Conservation (phyloP, 352 stramenopile genomes). For the Pythium utonaiense region DNA sequence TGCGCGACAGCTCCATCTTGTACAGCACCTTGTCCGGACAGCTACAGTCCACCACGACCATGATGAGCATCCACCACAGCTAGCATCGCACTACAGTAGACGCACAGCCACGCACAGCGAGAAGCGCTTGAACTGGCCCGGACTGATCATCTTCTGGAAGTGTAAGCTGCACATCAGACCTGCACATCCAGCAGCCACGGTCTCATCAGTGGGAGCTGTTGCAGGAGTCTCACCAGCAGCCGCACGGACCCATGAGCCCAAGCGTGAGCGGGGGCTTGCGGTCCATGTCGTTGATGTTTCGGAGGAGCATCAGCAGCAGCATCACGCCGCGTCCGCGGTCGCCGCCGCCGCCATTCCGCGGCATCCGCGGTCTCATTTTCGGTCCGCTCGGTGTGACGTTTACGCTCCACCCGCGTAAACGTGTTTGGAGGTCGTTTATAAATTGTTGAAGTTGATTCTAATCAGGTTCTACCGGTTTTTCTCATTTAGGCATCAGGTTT, state of each 20-base stretch:
- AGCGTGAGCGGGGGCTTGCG: conserved; percentile 46
- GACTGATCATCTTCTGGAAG: conserved; percentile 41
- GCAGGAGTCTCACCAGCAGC: no score
- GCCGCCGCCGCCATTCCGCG: conserved; percentile 3
- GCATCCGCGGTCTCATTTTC: neutral
- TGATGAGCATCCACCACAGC: no score
- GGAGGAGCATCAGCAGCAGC: conserved; percentile 31
- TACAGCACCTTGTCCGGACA: conserved; percentile 60
- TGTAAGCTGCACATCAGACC: conserved; percentile 52
- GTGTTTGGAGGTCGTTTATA: no score
- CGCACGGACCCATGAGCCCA: conserved; percentile 22
- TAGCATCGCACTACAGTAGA: neutral
- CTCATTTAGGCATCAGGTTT: conserved; percentile 2
- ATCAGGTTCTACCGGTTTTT: conserved; percentile 4
- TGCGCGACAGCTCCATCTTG: conserved; percentile 31
- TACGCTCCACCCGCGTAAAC: no score
- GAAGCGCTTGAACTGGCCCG: conserved; percentile 33
- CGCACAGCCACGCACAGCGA: conserved; percentile 36
- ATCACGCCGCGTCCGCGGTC: conserved; percentile 12
- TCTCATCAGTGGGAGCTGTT: no score
- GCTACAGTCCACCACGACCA: no score
- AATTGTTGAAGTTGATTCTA: neutral
- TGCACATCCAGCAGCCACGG: neutral
- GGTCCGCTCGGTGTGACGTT: neutral
- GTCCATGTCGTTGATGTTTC: conserved; percentile 51